A percentile compares a stretch with the other conserved stretches of the same genome.
phyloP scores from a whole-genome alignment of 805 yeast genomes.

The Lipomyces oligophaga region DNA sequence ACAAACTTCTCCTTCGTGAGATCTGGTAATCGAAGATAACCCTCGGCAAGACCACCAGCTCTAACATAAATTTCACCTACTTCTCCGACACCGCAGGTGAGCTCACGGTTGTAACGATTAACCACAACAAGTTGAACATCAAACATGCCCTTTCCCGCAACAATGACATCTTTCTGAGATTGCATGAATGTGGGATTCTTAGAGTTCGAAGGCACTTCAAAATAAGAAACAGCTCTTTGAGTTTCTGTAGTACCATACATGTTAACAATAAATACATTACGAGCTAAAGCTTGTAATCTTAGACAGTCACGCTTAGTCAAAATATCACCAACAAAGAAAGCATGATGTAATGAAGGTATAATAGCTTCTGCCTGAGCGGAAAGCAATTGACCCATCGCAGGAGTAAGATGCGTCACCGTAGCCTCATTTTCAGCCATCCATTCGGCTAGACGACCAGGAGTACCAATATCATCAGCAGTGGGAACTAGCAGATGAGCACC shows the following conservation, averaged over 20 bases:
- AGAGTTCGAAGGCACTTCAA: slow-evolving; percentile 72
- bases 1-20: slow-evolving; percentile 83
- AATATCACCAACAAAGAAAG: slow-evolving; percentile 97
- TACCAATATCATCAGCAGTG: slow-evolving; percentile 95
- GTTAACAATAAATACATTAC: slow-evolving; percentile 83
- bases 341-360: slow-evolving; percentile 84
- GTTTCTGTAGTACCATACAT: slow-evolving; percentile 99
- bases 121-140: slow-evolving; percentile 93
- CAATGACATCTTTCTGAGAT: slow-evolving; percentile 89
- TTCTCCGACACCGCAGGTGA: slow-evolving; percentile 97
- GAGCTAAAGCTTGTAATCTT: slow-evolving; percentile 86
- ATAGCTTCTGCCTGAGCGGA: slow-evolving; percentile 92
- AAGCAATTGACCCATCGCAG: slow-evolving; percentile 97
- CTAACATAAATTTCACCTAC: slow-evolving; percentile 98
- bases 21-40: slow-evolving; percentile 88
- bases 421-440: slow-evolving; percentile 94
- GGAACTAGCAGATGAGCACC: slow-evolving; percentile 95
- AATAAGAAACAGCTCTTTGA: slow-evolving; percentile 95
- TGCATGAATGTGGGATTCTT: slow-evolving; percentile 70
- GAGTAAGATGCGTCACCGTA: slow-evolving; percentile 95
- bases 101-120: slow-evolving; percentile 80
- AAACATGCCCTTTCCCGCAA: slow-evolving; percentile 97
- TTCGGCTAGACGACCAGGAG: slow-evolving; percentile 94
- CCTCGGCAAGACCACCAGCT: slow-evolving; percentile 97
- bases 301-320: slow-evolving; percentile 95